Conservation (phyloP, 192 early-diverging fungal species). For the Linnemannia elongata region DNA sequence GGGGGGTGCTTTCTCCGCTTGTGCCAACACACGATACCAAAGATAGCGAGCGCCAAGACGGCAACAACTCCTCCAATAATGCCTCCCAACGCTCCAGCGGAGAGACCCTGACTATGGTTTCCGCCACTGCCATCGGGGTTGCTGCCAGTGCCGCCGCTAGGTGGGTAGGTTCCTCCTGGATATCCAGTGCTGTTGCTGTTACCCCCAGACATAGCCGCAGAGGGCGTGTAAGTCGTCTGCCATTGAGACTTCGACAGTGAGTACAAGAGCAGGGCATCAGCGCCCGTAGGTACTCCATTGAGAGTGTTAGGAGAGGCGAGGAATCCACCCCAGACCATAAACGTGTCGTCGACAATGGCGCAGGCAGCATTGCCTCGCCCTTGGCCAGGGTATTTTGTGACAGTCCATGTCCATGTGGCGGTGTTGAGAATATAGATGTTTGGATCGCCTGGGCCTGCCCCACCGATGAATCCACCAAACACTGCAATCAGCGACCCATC, state of each 20-base stretch:
- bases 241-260: conserved; percentile 10
- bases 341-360: conserved; percentile 32
- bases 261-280: conserved; percentile 34
- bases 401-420: conserved; percentile 38
- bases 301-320: conserved; percentile 12
- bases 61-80: neutral
- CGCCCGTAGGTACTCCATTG: conserved; percentile 14
- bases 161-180: neutral
- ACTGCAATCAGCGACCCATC: conserved; percentile 38
- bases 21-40: neutral
- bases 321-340: conserved; percentile 50
- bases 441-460: conserved; percentile 11
- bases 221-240: conserved; percentile 37
- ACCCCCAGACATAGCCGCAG: conserved; percentile 4
- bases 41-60: neutral
- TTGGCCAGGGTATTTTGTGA: neutral
- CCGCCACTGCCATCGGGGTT: neutral
- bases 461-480: conserved; percentile 36
- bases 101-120: neutral
- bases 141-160: neutral
- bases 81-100: neutral
- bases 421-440: conserved; percentile 37
- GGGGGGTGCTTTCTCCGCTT: neutral
- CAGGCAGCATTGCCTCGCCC: conserved; percentile 37
- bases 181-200: neutral